A percentile compares a stretch with the other conserved stretches of the same genome.
Evolutionary conservation across 257 asterid species (phyloP).

Genomic region (Verbena officinalis): DNA sequence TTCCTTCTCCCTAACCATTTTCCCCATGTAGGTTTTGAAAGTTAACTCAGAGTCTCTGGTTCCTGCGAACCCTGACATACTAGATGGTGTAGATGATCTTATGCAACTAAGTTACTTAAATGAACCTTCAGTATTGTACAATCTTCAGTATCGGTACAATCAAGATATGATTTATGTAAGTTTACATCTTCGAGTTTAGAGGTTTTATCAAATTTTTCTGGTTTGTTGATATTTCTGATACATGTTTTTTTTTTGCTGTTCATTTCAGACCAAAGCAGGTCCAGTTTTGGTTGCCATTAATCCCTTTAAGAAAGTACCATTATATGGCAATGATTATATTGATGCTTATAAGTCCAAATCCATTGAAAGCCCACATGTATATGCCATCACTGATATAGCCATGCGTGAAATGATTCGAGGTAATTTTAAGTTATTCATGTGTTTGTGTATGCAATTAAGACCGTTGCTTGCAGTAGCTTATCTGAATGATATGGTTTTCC

Average conservation of each 20-base stretch:
- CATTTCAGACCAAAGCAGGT: constrained; percentile 94
- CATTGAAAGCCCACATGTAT: constrained; percentile 81
- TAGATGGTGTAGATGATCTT: constrained; percentile 96
- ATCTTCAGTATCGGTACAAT: constrained; percentile 88
- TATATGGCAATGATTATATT: constrained; percentile 75
- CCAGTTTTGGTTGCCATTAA: constrained; percentile 95
- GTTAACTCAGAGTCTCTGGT: constrained; percentile 64
- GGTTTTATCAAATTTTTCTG: constrained; percentile 18
- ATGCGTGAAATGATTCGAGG: constrained; percentile 98
- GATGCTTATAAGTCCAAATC: constrained; percentile 86
- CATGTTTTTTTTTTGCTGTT: constrained; percentile 31
- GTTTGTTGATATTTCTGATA: constrained; percentile 28
- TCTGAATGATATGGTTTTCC: constrained; percentile 32
- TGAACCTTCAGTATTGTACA: constrained; percentile 94
- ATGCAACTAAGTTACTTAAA: constrained; percentile 95
- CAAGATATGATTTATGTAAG: constrained; percentile 89
- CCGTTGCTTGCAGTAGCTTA: constrained; percentile 32
- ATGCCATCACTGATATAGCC: constrained; percentile 95
- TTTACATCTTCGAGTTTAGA: constrained; percentile 19
- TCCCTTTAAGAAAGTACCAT: constrained; percentile 85
- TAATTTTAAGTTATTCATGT: constrained; percentile 33
- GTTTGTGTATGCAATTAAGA: constrained; percentile 9
- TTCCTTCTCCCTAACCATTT: constrained; percentile 24
- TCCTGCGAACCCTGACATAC: constrained; percentile 97
- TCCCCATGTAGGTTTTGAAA: constrained; percentile 63